Conservation (phyloP, 2,329 filamentous ascomycete species). For the Cyanodermella asteris region DNA sequence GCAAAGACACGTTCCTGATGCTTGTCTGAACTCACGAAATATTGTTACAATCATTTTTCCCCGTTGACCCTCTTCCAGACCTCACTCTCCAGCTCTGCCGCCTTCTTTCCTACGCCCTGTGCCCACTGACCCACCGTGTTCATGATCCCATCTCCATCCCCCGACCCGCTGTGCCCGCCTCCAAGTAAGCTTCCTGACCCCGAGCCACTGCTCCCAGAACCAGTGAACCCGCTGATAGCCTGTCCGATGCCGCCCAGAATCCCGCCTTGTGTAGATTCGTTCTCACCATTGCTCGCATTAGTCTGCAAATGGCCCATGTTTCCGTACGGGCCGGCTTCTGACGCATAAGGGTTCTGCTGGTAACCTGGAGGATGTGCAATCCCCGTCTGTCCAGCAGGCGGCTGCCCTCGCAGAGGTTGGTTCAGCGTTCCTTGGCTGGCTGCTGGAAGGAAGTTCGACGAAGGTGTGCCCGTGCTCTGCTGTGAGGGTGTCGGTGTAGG, state of each 20-base stretch:
- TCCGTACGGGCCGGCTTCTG: constrained; percentile 18
- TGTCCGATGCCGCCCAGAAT: background rate
- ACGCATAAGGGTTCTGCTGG: constrained; percentile 22
- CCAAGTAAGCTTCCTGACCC: background rate
- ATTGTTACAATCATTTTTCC: background rate
- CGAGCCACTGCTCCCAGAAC: constrained; percentile 1
- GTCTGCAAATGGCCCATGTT: constrained; percentile 6
- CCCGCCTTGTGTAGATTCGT: constrained; percentile 1
- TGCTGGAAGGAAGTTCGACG: constrained; percentile 16
- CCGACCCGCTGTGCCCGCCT: constrained; percentile 9
- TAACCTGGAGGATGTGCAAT: constrained; percentile 25
- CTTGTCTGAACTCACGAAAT: too few relatives aligned
- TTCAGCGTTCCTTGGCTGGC: constrained; percentile 1
- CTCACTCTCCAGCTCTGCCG: constrained; percentile 23
- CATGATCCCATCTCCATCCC: constrained; percentile 16
- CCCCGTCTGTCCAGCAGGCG: constrained; percentile 1
- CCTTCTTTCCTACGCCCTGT: constrained; percentile 17
- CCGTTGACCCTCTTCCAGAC: constrained; percentile 25
- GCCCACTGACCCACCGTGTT: constrained; percentile 22
- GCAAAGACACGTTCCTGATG: too few relatives aligned
- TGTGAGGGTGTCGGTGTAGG: constrained; percentile 16
- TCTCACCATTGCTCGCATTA: constrained; percentile 3
- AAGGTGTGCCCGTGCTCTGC: constrained; percentile 8
- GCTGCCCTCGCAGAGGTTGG: background rate
- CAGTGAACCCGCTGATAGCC: too few relatives aligned